Base-by-base conservation (phyloP, 2,329 filamentous ascomycete genomes). In the Clonostachys sp. region DNA sequence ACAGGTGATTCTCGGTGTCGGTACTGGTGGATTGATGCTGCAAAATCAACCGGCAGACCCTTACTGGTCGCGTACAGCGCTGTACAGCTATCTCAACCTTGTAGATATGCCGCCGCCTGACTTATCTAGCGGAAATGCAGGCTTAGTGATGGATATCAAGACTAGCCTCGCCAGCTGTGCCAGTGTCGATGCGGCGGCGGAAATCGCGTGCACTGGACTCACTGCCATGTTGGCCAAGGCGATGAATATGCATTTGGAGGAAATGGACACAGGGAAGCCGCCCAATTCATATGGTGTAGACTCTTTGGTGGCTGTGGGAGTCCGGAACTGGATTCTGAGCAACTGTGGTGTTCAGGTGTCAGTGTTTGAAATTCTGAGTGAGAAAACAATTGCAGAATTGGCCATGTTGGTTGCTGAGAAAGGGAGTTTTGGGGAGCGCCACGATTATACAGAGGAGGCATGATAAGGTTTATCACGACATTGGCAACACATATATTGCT, bases 11-110 rank as follows among this genome's bases (percentile, higher is more conserved):
- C 70, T 76, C 17, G 74, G 76, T 7, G 70, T 79, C 12, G 77
- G 77, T 12, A 80, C 77, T 1, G 78, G 78, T 16, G 78, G 78
- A 1, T 64, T 80, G 14, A 67, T 77, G 12, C 60, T 60, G 6
- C 78, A 81, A 53, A 80, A 78, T 56, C 63, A 70, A 46, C 71
- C 74, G 1, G 64, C 69, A 0, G 77, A 80, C 50, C 75, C 77
- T 1, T 81, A 78, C 58, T 81, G 77, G 76, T 66, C 72, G 10
- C 70, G 67, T 6, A 74, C 73, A 0, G 68, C 74, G 1, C 61
- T 78, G 36, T 80, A 76, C 49, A 61, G 67, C 3, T 66, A 71
- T 46, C 66, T 81, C 41, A 73, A 74, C 49, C 57, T 70, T 20
- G 61, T 80, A 5, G 77, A 80, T 54, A 61, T 74, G 51, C 68